Base-by-base conservation (phyloP, 352 stramenopile genomes). In the Globisporangium spiculum region DNA sequence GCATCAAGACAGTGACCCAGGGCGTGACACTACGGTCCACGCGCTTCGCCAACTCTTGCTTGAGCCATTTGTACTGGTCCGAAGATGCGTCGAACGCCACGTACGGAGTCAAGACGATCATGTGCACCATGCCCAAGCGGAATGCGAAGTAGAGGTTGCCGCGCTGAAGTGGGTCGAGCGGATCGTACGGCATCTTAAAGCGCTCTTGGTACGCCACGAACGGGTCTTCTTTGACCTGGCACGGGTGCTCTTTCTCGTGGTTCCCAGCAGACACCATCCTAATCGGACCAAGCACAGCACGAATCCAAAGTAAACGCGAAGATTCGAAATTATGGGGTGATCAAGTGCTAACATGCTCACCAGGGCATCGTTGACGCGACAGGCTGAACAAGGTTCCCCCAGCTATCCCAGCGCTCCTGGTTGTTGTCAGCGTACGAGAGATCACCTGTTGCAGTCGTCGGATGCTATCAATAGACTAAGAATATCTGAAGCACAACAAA, bases 81-180 rank as follows among this genome's bases (percentile, higher is more conserved):
- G 91, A 98, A 27, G 69, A 80, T 2, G 71, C 72, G 38, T 82
- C 81, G 61, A 90, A 96, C 16, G 83, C 75, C n/a, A 96, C 83
- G 70, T 98, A 98, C 12, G 92, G 93, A 57, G 88, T 97, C 26
- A 99, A 55, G 36, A 97, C 82, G 59, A 98, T 90, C 36, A 97
- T 83, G 62, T 97, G 88, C 9, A 93, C 81, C 60, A 93, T 77
- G 7, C 93, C 94, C 56, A 93, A 80, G 27, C 88, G 88, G 64
- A 98, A 97, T 1, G 78, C 86, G 65, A 98, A 98, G 75, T 97
- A 98, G n/a, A 96, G 69, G 63, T 98, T 98, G 41, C 89, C 79
- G 22, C 77, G 81, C 69, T 91, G 83, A 9, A 81, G 65, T 3
- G 74, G 66, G 27, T 77, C 73, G 22, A 68, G 78, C 16, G 72